These are phyloP conservation scores for Irineochytrium annulatum DNA, from an alignment of 192 early-diverging fungal genomes.

Conservation along the genomic window DNA sequence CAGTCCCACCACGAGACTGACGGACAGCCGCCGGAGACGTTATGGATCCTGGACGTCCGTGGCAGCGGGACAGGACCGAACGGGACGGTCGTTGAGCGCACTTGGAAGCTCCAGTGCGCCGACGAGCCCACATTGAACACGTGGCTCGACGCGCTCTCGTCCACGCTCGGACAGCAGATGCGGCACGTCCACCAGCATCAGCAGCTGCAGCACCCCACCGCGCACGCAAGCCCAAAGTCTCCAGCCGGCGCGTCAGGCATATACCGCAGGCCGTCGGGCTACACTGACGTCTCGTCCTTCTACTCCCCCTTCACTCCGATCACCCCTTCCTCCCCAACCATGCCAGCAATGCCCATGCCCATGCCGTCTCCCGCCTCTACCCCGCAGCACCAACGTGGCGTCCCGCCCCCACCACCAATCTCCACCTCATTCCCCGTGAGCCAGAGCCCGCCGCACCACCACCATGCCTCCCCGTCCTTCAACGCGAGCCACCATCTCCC, in stretches of 20 bases:
- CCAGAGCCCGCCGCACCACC: neutral
- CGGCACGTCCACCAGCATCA: no score
- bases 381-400: neutral
- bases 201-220: no score
- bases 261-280: neutral
- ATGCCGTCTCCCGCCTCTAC: neutral
- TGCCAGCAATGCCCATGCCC: neutral
- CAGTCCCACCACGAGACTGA: no score
- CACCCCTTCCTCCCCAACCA: neutral
- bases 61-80: neutral
- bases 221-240: neutral
- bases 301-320: neutral
- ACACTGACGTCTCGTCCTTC: neutral
- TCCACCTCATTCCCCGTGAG: neutral
- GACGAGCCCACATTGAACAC: slow-evolving; percentile 1
- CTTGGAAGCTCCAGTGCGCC: slow-evolving; percentile 4
- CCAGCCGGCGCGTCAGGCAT: neutral
- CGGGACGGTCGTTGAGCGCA: slow-evolving; percentile 4
- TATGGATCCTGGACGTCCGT: slow-evolving; percentile 7
- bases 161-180: no score
- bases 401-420: neutral
- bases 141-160: neutral
- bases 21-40: no score
- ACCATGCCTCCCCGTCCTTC: neutral
- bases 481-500: neutral